Percentiles rank a stretch among this genome's conserved stretches.
Conservation (phyloP, 352 stramenopile genomes). For the Pythium phragmiticola region DNA sequence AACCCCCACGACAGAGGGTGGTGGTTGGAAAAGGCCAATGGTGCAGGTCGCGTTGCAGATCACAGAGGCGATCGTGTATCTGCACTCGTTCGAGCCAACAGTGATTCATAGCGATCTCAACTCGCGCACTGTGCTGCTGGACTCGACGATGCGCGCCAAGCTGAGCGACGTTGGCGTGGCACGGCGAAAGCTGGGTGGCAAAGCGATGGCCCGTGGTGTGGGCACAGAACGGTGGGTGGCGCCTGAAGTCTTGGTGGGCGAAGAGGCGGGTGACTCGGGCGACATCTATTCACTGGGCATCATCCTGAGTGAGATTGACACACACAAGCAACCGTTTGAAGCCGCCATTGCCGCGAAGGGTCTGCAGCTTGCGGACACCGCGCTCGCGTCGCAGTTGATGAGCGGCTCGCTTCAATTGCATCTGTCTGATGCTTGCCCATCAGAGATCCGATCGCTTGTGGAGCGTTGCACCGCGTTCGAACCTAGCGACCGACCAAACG, state of each 20-base stretch:
- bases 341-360: slow-evolving; percentile 4
- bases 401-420: slow-evolving; percentile 16
- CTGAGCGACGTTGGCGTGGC: slow-evolving; percentile 39
- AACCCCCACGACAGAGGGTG: background rate
- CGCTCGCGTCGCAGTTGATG: slow-evolving; percentile 24
- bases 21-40: slow-evolving; percentile 10
- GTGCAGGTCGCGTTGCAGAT: slow-evolving; percentile 15
- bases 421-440: slow-evolving; percentile 27
- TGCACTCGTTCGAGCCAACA: slow-evolving; percentile 20
- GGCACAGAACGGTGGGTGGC: slow-evolving; percentile 21
- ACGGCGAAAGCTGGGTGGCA: slow-evolving; percentile 19
- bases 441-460: slow-evolving; percentile 22
- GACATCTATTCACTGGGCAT: slow-evolving; percentile 24
- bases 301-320: slow-evolving; percentile 24
- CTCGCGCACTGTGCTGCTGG: slow-evolving; percentile 37
- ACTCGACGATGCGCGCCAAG: slow-evolving; percentile 28
- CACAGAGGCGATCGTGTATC: slow-evolving; percentile 27
- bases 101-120: slow-evolving; percentile 36
- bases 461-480: slow-evolving; percentile 29
- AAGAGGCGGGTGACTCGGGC: slow-evolving; percentile 14
- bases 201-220: slow-evolving; percentile 15
- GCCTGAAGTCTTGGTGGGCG: slow-evolving; percentile 15
- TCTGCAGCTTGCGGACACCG: slow-evolving; percentile 15
- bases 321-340: slow-evolving; percentile 19
- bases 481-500: slow-evolving; percentile 22